These are phyloP conservation scores for Fusarium vanettenii DNA, from an alignment of 2,329 filamentous ascomycete species.

Conservation along the genomic window DNA sequence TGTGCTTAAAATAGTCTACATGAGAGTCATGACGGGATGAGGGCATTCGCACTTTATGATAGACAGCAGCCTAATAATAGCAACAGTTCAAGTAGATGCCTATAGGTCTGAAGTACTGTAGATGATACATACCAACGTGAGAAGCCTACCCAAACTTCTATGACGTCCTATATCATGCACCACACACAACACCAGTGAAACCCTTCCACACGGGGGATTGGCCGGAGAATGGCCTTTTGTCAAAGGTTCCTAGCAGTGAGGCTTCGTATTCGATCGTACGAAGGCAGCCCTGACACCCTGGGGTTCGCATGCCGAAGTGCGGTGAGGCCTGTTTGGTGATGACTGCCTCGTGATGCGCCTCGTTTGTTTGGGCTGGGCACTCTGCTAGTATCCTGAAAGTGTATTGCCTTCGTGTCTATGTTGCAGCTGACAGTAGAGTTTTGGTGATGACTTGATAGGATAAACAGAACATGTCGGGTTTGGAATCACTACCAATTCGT, in stretches of 20 bases:
- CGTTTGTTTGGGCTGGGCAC: not conserved
- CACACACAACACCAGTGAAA: not conserved
- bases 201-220: not conserved
- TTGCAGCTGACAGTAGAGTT: not conserved
- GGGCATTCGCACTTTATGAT: not conserved
- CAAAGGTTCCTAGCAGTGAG: not conserved
- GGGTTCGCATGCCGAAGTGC: constrained; percentile 11
- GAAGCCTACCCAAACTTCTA: not conserved
- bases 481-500: not conserved
- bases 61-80: not conserved
- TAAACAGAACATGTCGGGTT: not conserved
- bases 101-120: not conserved
- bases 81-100: not conserved
- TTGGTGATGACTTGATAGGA: not conserved
- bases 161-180: not conserved
- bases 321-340: not conserved
- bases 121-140: not conserved
- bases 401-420: not conserved
- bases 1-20: not conserved
- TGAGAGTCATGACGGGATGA: not conserved
- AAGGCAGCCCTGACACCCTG: not conserved
- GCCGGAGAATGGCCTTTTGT: not conserved
- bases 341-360: not conserved
- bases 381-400: not conserved
- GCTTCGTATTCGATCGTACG: not conserved